Evolutionary conservation across 345 rosid genomes (phyloP), one percentile per base, ranked within the genome.

Genomic region (Schrenkiella parvula): DNA sequence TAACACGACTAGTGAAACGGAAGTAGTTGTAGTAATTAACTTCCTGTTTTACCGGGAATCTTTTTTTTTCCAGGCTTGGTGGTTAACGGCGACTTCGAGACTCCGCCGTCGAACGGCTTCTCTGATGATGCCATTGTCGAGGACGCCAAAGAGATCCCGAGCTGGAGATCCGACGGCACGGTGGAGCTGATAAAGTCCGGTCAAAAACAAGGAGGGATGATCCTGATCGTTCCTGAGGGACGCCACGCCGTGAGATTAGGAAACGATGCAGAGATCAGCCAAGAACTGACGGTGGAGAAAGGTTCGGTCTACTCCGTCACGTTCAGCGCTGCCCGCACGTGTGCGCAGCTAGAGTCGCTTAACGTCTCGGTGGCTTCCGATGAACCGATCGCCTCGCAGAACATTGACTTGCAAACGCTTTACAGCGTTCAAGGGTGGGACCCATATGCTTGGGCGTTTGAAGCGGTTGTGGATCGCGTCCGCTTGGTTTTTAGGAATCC

Each of bases 381-480:
- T n/a, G 61, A 66, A 2, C 67, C 44, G 2, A 66, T 66, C 22
- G 89, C 89, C 9, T 89, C 97, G 0, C 96, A 89, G 81, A 86
- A 80, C 50, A 87, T 93, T 19, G 98, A 93, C 71, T 64, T 93
- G 31, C 98, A 93, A 78, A 93, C 98, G 0, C 51, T 93, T 67
- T 88, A 93, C 58, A 90, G 77, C 83, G 92, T 93, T 77, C 97
- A 87, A 60, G 98, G 96, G 15, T 93, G 98, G 98, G 98, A 93
- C 83, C 97, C 97, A 0, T 93, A 93, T 72, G 88, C 96, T 2
- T 81, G 83, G 88, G 91, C 96, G 47, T 93, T 93, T 26, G 86
- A 85, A 84, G 96, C 96, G 2, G 77, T 70, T 17, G 89, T 80
- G 13, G 91, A 81, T 48, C 82, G 68, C 22, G 85, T 64, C 6